Evolutionary conservation across 192 early-diverging fungal genomes (phyloP), one percentile per base, ranked within the genome.

Genomic region (Chytriomyces sp.): DNA sequence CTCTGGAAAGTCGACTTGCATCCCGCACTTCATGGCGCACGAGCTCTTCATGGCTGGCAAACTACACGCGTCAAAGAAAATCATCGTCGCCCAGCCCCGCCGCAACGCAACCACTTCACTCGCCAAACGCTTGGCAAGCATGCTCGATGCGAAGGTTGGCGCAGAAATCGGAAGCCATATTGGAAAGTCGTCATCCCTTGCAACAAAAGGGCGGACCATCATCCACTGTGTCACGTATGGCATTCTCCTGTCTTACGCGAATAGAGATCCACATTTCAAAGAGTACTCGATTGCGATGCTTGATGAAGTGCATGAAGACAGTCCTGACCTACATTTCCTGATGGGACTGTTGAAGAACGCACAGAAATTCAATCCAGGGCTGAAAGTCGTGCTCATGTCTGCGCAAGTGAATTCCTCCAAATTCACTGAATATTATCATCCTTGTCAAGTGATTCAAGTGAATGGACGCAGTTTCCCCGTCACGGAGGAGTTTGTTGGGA

Each of bases 51-150:
- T 81, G 44, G 28, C 24, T 23, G 68, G 57, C 7, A 13, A 80
- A 3, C 28, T 65, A 3, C n/a, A 57, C 10, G 16, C 65, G 8
- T 45, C 50, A 43, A 77, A 78, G 23, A 77, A 18, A 45, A 77
- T 82, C 48, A 77, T 82, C 44, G 81, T 82, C 16, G 79, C 81
- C 6, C 81, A 82, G 62, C 81, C 81, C 5, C 65, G 78, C 4
- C 78, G 81, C 3, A 57, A 71, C 8, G 81, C 81, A n/a, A 78
- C 81, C n/a, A 78, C 64, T 16, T 23, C 80, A 7, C 67, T 82
- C 45, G 81, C 81, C 10, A 43, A 75, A 4, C 43, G 63, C 6
- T 59, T 80, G 7, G 80, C 78, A 1, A 43, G 44, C 16, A 67
- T 50, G 4, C 73, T 81, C 10, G n/a, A 61, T 3, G 45, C 72